Conservation (phyloP, 1,139 yeast genomes). For the Yueomyces sp. region DNA sequence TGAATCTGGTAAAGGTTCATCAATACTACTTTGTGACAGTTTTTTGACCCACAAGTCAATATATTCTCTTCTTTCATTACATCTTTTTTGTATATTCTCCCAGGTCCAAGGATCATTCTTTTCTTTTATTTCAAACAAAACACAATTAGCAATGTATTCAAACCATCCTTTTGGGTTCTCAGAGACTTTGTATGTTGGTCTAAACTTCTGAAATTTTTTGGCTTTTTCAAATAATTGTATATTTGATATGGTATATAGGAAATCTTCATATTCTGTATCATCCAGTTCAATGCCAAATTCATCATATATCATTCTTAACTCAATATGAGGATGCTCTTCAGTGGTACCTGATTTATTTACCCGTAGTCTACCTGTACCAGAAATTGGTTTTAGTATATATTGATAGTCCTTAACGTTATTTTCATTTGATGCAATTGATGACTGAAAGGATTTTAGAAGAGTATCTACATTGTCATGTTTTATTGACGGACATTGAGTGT, state of each 20-base stretch:
- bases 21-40: conserved; percentile 23
- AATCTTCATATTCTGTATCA: conserved; percentile 72
- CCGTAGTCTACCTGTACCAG: conserved; percentile 76
- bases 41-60: conserved; percentile 57
- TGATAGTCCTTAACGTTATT: conserved; percentile 32
- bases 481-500: conserved; percentile 48
- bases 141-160: conserved; percentile 60
- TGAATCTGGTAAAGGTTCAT: conserved; percentile 15
- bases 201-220: conserved; percentile 53
- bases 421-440: conserved; percentile 25
- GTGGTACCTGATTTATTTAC: conserved; percentile 71
- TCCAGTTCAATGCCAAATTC: conserved; percentile 80
- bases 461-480: conserved; percentile 19
- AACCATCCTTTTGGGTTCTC: conserved; percentile 80
- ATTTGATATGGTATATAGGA: conserved; percentile 70
- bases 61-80: conserved; percentile 62
- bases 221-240: conserved; percentile 72
- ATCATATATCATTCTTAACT: conserved; percentile 67
- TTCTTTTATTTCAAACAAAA: conserved; percentile 70
- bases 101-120: conserved; percentile 77
- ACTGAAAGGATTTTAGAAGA: conserved; percentile 33
- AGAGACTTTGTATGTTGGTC: conserved; percentile 49
- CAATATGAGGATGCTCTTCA: conserved; percentile 56
- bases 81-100: conserved; percentile 60
- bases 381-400: conserved; percentile 73